Percentiles rank a stretch among this genome's conserved stretches.
phyloP scores from a whole-genome alignment of 208 protist genomes.

The Novymonas esmeraldas region DNA sequence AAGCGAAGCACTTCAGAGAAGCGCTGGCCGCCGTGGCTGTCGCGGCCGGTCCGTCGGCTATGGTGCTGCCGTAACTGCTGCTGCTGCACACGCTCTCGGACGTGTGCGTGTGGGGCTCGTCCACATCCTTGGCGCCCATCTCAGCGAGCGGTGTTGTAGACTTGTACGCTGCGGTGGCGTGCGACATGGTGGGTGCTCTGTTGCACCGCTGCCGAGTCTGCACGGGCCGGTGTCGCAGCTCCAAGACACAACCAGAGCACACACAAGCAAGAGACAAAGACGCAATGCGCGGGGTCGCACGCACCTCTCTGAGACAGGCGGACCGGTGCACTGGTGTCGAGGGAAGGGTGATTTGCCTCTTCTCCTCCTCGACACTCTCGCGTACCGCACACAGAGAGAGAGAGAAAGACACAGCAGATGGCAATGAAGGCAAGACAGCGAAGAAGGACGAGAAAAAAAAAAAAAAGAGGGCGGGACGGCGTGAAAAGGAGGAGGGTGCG shows the following conservation, averaged over 20 bases:
- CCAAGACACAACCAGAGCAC: too few relatives aligned
- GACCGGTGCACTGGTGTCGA: background rate
- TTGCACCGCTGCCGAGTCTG: too few relatives aligned
- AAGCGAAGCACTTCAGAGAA: too few relatives aligned
- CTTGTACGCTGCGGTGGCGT: background rate
- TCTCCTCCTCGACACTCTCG: background rate
- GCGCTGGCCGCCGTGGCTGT: background rate
- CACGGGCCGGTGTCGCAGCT: too few relatives aligned
- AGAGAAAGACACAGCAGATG: background rate
- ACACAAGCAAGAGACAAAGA: background rate
- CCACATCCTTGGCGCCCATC: slow-evolving; percentile 14
- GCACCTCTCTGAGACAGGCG: background rate
- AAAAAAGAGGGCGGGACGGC: background rate
- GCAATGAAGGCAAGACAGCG: background rate
- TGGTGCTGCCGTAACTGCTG: slow-evolving; percentile 19
- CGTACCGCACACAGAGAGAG: background rate
- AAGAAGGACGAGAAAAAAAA: slow-evolving; percentile 1
- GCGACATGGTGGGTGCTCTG: background rate
- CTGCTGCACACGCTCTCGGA: slow-evolving; percentile 32
- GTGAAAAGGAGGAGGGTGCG: background rate
- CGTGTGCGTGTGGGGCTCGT: slow-evolving; percentile 30
- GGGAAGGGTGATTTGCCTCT: background rate
- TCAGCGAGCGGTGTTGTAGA: background rate
- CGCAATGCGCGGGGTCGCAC: background rate
- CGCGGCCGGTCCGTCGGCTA: background rate